Evolutionary conservation across 192 early-diverging fungal species (phyloP), one percentile per base, ranked within the genome.

Genomic region (Coemansia sp.): DNA sequence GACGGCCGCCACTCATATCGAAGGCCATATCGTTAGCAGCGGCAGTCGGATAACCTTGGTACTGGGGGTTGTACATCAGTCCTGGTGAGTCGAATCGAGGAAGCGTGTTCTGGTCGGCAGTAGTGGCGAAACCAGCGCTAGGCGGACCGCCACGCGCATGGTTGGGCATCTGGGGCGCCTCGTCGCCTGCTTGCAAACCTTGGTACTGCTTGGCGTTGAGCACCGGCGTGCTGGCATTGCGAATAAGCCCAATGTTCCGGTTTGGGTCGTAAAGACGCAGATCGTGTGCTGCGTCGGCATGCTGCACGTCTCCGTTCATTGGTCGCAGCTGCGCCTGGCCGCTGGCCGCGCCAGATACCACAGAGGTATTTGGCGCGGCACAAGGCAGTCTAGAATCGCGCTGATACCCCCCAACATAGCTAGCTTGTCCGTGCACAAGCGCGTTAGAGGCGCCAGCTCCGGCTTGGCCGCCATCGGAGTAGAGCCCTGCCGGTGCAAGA

Each of bases 181-280:
- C 66, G 39, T 76, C 79, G 8, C 41, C 20, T 11, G 43, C 61
- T 49, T 73, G 79, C 65, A 73, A 37, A 8, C 56, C 64, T 25
- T 76, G 73, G 58, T 82, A 76, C 64, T 82, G 79, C 59, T 76
- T 82, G 54, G 79, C 60, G 42, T 72, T 73, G n/a, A 82, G 74
- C 40, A 73, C 74, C 2, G 79, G 79, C 24, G 79, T 82, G 37
- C 73, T 76, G 36, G 79, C 62, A 35, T 82, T 82, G 49, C 79
- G 74, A 41, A 82, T 73, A 14, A 82, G 67, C 14, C 56, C 67
- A 24, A 66, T 64, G 25, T 46, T 64, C 51, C 79, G 79, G n/a
- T 43, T 24, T 20, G 73, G 43, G 5, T 75, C 79, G 41, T 73
- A 82, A 35, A 62, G 54, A 14, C 67, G 70, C 56, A 67, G 19